Evolutionary conservation across 2,329 filamentous ascomycete genomes (phyloP), one percentile per base, ranked within the genome.

Genomic region (Aspergillus ochraceus): DNA sequence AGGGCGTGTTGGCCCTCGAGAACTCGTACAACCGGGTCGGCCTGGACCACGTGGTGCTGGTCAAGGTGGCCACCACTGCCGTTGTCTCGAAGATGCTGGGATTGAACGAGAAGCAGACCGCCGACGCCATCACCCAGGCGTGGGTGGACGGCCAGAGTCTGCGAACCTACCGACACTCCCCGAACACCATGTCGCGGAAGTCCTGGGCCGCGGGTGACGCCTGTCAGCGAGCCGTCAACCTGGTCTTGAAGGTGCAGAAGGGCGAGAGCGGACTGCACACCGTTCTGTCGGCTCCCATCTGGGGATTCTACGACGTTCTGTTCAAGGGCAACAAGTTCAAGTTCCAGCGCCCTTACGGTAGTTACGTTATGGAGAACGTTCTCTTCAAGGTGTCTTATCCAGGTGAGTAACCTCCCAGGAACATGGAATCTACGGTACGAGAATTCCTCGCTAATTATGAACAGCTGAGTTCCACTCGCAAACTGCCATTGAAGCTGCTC

Each of bases 311-410:
- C 81, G 95, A 99, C 75, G 93, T 98, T 66, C 86, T 96, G 65
- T 99, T 98, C 85, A 91, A 93, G 83, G 92, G 92, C 80, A 92
- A 96, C 72, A 91, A 91, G 79, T 99, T 99, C 77, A 83, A 92
- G 78, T 99, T 97, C 85, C 94, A 98, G 84, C 88, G 95, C 64
- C 88, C 89, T 60, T 99, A 99, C 75, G 94, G 93, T 75, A 96
- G 90, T 84, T 99, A 99, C 79, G 95, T 99, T 68, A 99, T 99
- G 95, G 95, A 99, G 87, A 99, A 98, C 74, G 92, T 99, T 62
- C 88, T 99, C 65, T 99, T 99, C 89, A 99, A 99, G 87, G 95
- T 99, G 62, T 99, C 95, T 50, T 98, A 97, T 78, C 94, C 94
- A 74, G 90, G 90, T 92, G 83, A 76, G 85, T 47, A n/a, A 10